Percentiles rank a stretch among this genome's conserved stretches.
Evolutionary conservation across 2,329 filamentous ascomycete genomes (phyloP).

Genomic region (Falciphora oryzae): DNA sequence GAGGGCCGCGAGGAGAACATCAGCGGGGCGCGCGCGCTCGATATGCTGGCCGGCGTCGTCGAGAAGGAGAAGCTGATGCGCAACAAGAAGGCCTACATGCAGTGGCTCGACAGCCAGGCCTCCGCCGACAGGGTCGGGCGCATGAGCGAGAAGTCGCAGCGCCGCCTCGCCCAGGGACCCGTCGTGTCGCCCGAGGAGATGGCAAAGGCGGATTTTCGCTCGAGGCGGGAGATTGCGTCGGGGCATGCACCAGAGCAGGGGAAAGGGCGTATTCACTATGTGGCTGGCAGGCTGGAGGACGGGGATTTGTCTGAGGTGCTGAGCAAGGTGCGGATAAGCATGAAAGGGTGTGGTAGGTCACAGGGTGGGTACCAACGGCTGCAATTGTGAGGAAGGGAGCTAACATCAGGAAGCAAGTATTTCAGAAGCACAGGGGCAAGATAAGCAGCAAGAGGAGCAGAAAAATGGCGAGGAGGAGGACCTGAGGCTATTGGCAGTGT

Average conservation of each 20-base stretch:
- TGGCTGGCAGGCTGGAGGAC: slow-evolving; percentile 67
- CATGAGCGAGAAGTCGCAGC: slow-evolving; percentile 34
- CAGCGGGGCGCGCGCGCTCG: slow-evolving; percentile 73
- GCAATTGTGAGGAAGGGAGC: neutral
- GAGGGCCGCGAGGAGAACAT: slow-evolving; percentile 87
- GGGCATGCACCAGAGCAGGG: slow-evolving; percentile 39
- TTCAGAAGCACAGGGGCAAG: neutral
- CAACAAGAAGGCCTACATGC: slow-evolving; percentile 75
- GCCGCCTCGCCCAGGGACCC: slow-evolving; percentile 26
- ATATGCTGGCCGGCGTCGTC: slow-evolving; percentile 73
- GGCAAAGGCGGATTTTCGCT: slow-evolving; percentile 41
- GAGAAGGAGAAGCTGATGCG: slow-evolving; percentile 67
- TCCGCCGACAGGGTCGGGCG: slow-evolving; percentile 28
- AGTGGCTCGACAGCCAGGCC: slow-evolving; percentile 38
- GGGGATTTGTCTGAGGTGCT: slow-evolving; percentile 66
- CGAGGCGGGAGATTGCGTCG: slow-evolving; percentile 41
- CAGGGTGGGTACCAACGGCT: too few species aligned
- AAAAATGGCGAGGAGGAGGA: slow-evolving; percentile 23
- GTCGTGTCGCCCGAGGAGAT: slow-evolving; percentile 22
- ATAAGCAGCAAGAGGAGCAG: neutral
- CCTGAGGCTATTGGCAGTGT: slow-evolving; percentile 73
- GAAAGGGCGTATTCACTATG: slow-evolving; percentile 68
- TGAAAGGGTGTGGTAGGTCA: neutral
- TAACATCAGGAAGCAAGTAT: neutral
- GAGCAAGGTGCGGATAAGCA: slow-evolving; percentile 44